Base-by-base conservation (phyloP, 2,329 filamentous ascomycete species). In the Trichoderma simmonsii region DNA sequence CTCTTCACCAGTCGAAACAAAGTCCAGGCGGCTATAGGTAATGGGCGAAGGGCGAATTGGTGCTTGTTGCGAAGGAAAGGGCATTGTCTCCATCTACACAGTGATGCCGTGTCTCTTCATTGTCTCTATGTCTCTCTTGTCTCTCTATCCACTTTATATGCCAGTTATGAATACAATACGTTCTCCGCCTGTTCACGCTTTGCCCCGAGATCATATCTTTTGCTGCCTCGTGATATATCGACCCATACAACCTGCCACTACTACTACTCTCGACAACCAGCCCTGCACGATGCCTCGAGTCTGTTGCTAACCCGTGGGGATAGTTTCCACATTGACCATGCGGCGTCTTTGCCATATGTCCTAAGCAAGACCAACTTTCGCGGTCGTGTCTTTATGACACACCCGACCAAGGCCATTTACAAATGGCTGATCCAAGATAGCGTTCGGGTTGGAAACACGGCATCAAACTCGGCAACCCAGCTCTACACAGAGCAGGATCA, bases 351-450 rank as follows among this genome's bases (percentile, higher is more conserved):
- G 61, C 96, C 96, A 59, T 99, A 98, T 81, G 96, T 99, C 73
- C 88, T 99, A 75, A 93, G 95, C 75, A 99, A 99, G 85, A 98
- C 96, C 48, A 98, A 98, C 82, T 99, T 99, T 85, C 92, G 93
- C 75, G 96, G 96, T 63, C 91, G 95, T 26, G 95, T 98, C 73
- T 98, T 98, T 85, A 99, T 98, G 95, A 99, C 96, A 66, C 96
- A 99, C 85, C 94, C 96, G 2, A 99, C 96, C 61, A 98, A 99
- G 82, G 96, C 96, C 77, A 99, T 99, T 80, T 99, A 99, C 88
- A 98, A 98, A 84, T 98, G 96, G 95, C 90, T 98, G 66, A 98
- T 98, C 74, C 94, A 97, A 82, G 96, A 99, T 82, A 97, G 94
- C 76, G 93, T 99, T 59, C 91, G 96, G 72, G 95, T 99, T 34